Base-by-base conservation (phyloP, 805 yeast genomes). In the Wickerhamiella cacticola region DNA sequence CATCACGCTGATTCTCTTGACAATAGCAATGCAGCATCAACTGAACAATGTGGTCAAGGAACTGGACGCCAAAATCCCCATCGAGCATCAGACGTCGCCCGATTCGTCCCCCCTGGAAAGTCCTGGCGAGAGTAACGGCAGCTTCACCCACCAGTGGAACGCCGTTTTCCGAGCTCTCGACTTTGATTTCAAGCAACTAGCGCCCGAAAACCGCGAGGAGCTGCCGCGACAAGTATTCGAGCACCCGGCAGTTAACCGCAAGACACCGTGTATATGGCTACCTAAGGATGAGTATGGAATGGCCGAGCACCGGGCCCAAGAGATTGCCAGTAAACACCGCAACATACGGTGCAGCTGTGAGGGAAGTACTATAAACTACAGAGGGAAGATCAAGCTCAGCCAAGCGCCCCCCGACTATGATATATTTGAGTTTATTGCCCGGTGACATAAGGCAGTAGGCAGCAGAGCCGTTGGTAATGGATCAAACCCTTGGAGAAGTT, bases 251-350 rank as follows among this genome's bases (percentile, higher is more conserved):
- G 48, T 60, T 15, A 52, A 61, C 19, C 50, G 53, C 7, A 50
- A 42, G 12, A 50, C 56, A 19, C 68, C 69, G 9, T 55, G 66
- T 22, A 57, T 73, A 1, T 71, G 75, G 76, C 50, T 73, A 2
- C 76, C 47, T 18, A n/a, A 18, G 25, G 43, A 66, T 8, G 57
- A 71, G 26, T 59, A 74, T 50, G 68, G 67, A 49, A 80, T 80
- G 57, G 72, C 78, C 19, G 62, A 87, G 49, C 85, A 82, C 59
- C 95, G 95, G 1, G 74, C 89, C 24, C 76, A 73, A 31, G 78
- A 81, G 57, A 72, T 84, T 55, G 82, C 83, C 62, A 73, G 73
- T 15, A 76, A 75, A 16, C 24, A 33, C n/a, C 23, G 24, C 19
- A 34, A 35, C 31, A 12, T 44, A n/a, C 10, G 13, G 21, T 39